Evolutionary conservation across 768 basidiomycete species (phyloP).

Genomic region (Mycena amicta): DNA sequence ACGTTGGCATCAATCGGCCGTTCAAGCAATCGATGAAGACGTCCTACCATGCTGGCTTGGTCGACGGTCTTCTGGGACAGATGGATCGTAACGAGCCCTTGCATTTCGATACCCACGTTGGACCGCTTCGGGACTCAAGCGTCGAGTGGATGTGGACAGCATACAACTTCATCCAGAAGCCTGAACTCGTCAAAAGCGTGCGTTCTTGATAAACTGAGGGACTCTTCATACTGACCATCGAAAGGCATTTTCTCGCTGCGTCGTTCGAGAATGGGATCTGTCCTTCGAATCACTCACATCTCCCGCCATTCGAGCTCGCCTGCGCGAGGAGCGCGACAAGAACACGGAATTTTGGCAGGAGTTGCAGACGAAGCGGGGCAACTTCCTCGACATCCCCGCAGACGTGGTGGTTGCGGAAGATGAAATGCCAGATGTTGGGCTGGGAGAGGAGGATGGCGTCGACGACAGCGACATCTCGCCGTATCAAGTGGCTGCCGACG

Average conservation of each 20-base stretch:
- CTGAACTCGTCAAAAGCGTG: slow-evolving; percentile 34
- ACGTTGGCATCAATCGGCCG: slow-evolving; percentile 15
- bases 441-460: background rate
- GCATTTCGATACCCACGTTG: slow-evolving; percentile 24
- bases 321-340: background rate
- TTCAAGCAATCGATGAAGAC: slow-evolving; percentile 37
- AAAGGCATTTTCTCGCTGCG: background rate
- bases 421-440: background rate
- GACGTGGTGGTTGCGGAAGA: background rate
- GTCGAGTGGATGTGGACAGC: slow-evolving; percentile 37
- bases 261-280: background rate
- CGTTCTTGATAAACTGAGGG: background rate
- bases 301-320: background rate
- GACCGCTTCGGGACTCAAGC: slow-evolving; percentile 26
- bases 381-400: background rate
- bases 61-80: slow-evolving; percentile 30
- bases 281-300: background rate
- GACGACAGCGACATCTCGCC: background rate
- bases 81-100: slow-evolving; percentile 25
- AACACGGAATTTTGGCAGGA: background rate
- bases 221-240: background rate
- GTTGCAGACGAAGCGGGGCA: background rate
- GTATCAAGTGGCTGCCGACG: background rate
- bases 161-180: slow-evolving; percentile 29
- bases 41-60: slow-evolving; percentile 37